phyloP scores from a whole-genome alignment of 345 rosid genomes.

The Hibiscus mutabilis region DNA sequence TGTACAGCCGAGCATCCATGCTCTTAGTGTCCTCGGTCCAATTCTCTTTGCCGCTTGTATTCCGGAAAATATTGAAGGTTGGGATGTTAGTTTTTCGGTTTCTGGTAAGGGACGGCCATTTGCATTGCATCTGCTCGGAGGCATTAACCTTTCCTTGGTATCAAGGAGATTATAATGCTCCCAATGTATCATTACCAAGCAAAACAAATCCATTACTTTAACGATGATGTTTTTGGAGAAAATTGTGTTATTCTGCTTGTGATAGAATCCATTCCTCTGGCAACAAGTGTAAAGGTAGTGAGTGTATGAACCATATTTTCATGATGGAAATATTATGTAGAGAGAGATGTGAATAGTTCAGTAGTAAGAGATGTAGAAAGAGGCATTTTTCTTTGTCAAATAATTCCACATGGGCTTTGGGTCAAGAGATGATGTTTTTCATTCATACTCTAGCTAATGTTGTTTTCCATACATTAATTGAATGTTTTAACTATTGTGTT shows the following conservation, averaged over 20 bases:
- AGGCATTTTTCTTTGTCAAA: too few relatives aligned
- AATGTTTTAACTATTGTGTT: too few relatives aligned
- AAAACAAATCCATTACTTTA: not conserved
- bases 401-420: too few relatives aligned
- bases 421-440: too few relatives aligned
- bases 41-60: constrained; percentile 76
- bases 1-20: constrained; percentile 59
- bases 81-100: constrained; percentile 79
- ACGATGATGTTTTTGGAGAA: constrained; percentile 7
- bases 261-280: constrained; percentile 8
- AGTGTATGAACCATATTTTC: too few relatives aligned
- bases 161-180: constrained; percentile 46
- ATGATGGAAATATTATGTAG: too few relatives aligned
- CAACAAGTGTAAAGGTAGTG: constrained; percentile 19
- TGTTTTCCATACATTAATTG: too few relatives aligned
- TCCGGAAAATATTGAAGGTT: constrained; percentile 89
- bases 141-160: constrained; percentile 39
- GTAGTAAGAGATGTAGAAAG: too few relatives aligned
- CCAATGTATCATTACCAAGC: not conserved
- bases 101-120: constrained; percentile 66
- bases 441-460: too few relatives aligned
- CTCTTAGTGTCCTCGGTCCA: constrained; percentile 80
- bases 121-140: constrained; percentile 48
- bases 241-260: constrained; percentile 4
- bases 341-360: not conserved